A percentile compares a stretch with the other conserved stretches of the same genome.
phyloP scores from a whole-genome alignment of 2,329 filamentous ascomycete genomes.

The Trichoderma endophyticum region DNA sequence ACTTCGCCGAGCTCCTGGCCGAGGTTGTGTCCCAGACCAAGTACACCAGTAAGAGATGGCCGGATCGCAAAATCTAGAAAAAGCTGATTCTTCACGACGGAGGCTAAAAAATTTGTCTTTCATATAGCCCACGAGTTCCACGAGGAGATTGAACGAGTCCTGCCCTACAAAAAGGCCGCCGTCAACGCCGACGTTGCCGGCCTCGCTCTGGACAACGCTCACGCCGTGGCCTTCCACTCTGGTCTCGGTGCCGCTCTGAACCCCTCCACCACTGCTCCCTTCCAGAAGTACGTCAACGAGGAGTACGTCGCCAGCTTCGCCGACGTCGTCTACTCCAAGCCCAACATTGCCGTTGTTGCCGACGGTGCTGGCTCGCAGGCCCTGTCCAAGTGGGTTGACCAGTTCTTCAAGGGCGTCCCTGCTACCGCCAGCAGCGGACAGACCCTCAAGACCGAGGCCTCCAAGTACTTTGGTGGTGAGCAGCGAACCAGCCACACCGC shows the following conservation, averaged over 20 bases:
- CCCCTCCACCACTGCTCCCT: constrained; percentile 67
- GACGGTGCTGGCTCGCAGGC: constrained; percentile 77
- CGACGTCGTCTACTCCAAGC: constrained; percentile 76
- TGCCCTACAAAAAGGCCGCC: constrained; percentile 74
- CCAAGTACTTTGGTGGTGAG: constrained; percentile 93
- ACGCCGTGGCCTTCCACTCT: constrained; percentile 85
- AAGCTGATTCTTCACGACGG: neutral
- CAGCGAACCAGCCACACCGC: constrained; percentile 75
- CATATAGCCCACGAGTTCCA: constrained; percentile 77
- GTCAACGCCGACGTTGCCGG: constrained; percentile 59
- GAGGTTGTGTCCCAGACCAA: constrained; percentile 88
- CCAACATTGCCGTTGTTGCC: constrained; percentile 86
- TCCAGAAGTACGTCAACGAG: constrained; percentile 77
- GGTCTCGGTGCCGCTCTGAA: constrained; percentile 80
- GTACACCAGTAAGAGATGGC: constrained; percentile 62
- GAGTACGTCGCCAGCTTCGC: constrained; percentile 73
- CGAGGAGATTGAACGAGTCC: constrained; percentile 77
- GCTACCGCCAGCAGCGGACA: constrained; percentile 50
- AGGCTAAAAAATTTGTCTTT: constrained; percentile 20
- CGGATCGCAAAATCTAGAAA: constrained; percentile 20
- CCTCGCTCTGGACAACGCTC: constrained; percentile 81
- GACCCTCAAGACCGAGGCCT: constrained; percentile 56
- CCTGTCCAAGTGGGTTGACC: constrained; percentile 82
- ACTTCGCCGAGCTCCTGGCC: constrained; percentile 92
- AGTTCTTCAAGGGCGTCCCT: constrained; percentile 80